Percentiles rank a stretch among this genome's conserved stretches.
Conservation (phyloP, 2,329 filamentous ascomycete species). For the Verticillium longisporum region DNA sequence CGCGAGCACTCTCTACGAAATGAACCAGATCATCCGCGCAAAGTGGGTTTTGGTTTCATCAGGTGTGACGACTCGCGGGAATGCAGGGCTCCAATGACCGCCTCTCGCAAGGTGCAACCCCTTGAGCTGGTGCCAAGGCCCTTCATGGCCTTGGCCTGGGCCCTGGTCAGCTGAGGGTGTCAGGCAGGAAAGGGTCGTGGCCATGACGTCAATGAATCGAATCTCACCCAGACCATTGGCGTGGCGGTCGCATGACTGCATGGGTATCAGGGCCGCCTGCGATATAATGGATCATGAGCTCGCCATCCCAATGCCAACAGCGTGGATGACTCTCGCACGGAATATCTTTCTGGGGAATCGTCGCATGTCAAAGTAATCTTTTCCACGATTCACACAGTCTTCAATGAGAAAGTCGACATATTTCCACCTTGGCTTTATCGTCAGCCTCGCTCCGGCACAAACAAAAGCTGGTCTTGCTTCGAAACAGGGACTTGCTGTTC, state of each 20-base stretch:
- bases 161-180: background rate
- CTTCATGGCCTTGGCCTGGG: background rate
- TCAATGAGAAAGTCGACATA: background rate
- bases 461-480: conserved; percentile 1
- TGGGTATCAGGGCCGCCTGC: too few relatives aligned
- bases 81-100: too few relatives aligned
- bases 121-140: too few relatives aligned
- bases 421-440: background rate
- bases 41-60: too few relatives aligned
- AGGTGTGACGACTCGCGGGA: too few relatives aligned
- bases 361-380: too few relatives aligned
- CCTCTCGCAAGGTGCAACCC: too few relatives aligned
- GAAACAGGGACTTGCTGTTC: conserved; percentile 8
- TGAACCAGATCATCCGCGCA: too few relatives aligned
- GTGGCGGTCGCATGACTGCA: background rate
- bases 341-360: too few relatives aligned
- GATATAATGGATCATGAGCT: too few relatives aligned
- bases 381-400: background rate
- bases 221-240: background rate
- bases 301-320: too few relatives aligned
- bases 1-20: too few relatives aligned
- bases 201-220: background rate
- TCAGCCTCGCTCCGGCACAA: background rate
- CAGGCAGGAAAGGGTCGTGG: background rate
- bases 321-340: background rate